Conservation (phyloP, 2,329 filamentous ascomycete genomes). For the Fusarium keratoplasticum region DNA sequence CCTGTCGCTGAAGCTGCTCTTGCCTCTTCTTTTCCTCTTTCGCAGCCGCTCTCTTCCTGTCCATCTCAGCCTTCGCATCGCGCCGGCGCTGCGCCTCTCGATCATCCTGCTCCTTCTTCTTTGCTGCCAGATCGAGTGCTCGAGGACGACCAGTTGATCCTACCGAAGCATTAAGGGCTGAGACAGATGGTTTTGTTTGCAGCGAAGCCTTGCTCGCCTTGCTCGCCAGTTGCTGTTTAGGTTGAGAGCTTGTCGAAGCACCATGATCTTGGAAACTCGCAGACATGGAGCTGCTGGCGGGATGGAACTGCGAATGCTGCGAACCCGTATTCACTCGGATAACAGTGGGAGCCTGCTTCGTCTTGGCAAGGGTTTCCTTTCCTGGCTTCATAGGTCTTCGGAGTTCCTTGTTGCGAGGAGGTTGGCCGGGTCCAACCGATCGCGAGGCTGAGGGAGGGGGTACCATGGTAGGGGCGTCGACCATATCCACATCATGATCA, state of each 20-base stretch:
- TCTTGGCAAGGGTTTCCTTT: slow-evolving; percentile 68
- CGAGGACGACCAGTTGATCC: slow-evolving; percentile 74
- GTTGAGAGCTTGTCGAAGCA: slow-evolving; percentile 49
- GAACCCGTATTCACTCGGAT: slow-evolving; percentile 78
- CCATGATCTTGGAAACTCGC: slow-evolving; percentile 64
- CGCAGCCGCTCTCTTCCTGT: slow-evolving; percentile 76
- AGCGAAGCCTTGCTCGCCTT: slow-evolving; percentile 77
- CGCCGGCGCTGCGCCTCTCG: slow-evolving; percentile 81
- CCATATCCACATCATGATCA: slow-evolving; percentile 65
- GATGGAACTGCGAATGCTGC: slow-evolving; percentile 69
- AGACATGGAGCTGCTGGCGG: slow-evolving; percentile 67
- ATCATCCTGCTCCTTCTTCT: slow-evolving; percentile 88
- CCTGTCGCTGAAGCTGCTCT: slow-evolving; percentile 69
- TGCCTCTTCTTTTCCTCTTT: slow-evolving; percentile 74
- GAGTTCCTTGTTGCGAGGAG: slow-evolving; percentile 62
- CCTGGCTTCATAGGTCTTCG: slow-evolving; percentile 72
- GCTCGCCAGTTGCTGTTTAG: slow-evolving; percentile 62
- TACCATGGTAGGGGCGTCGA: slow-evolving; percentile 64
- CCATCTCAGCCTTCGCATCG: slow-evolving; percentile 83
- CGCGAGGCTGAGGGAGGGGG: slow-evolving; percentile 71
- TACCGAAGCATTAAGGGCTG: slow-evolving; percentile 69
- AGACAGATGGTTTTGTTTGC: slow-evolving; percentile 66
- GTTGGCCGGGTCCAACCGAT: slow-evolving; percentile 59
- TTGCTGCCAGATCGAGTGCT: slow-evolving; percentile 79
- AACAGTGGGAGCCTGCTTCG: slow-evolving; percentile 75